Conservation (phyloP, 352 stramenopile species). For the Globisporangium orthogonon region DNA sequence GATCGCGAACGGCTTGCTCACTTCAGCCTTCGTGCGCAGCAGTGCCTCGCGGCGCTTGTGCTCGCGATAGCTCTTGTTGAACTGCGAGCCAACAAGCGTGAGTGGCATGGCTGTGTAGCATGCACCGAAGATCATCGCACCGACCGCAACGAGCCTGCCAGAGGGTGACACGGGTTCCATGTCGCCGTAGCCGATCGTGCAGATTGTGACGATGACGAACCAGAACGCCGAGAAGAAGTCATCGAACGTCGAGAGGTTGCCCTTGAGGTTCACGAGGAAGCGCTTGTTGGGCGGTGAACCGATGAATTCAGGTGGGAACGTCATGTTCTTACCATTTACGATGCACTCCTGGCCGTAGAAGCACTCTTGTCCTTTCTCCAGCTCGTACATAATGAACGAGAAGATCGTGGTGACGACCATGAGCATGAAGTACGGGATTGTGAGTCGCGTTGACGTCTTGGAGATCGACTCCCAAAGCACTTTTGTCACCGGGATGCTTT, state of each 20-base stretch:
- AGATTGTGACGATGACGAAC: conserved; percentile 80
- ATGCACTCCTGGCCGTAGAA: conserved; percentile 68
- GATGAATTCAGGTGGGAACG: conserved; percentile 36
- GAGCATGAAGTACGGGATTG: conserved; percentile 79
- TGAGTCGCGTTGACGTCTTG: conserved; percentile 69
- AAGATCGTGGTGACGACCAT: conserved; percentile 67
- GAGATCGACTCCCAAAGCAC: conserved; percentile 75
- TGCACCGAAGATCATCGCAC: conserved; percentile 77
- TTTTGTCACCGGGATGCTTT: conserved; percentile 72
- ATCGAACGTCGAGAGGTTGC: conserved; percentile 61
- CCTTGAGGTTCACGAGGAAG: conserved; percentile 66
- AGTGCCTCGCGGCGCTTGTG: conserved; percentile 70
- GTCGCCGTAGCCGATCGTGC: conserved; percentile 69
- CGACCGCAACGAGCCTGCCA: conserved; percentile 63
- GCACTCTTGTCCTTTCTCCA: conserved; percentile 73
- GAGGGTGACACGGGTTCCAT: conserved; percentile 63
- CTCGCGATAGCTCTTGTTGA: conserved; percentile 79
- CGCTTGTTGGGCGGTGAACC: conserved; percentile 55
- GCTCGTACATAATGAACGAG: conserved; percentile 74
- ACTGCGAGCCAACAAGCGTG: conserved; percentile 72
- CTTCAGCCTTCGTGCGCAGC: conserved; percentile 62
- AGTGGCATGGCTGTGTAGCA: conserved; percentile 81
- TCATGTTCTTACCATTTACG: conserved; percentile 52
- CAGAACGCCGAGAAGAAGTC: conserved; percentile 82
- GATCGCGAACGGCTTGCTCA: conserved; percentile 56